Evolutionary conservation across 2,329 filamentous ascomycete species (phyloP).

Genomic region (Fusarium luffae): DNA sequence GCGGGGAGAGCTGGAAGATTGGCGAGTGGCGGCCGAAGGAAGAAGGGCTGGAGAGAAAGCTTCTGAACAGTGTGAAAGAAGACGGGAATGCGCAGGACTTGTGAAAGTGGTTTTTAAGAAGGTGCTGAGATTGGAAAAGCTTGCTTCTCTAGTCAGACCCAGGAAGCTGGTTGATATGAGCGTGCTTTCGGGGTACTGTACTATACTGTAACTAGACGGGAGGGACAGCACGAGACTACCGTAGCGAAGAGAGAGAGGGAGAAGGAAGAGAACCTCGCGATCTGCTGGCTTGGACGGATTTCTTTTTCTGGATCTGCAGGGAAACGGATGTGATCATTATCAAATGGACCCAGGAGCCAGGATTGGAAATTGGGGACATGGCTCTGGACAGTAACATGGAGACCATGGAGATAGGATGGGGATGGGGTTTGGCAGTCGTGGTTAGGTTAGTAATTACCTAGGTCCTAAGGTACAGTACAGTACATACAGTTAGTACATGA

Average conservation of each 20-base stretch:
- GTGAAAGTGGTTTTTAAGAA: constrained; percentile 16
- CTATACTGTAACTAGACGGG: background rate
- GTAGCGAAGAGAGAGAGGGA: background rate
- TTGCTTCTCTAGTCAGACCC: constrained; percentile 11
- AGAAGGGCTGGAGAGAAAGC: constrained; percentile 17
- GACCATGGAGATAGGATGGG: constrained; percentile 36
- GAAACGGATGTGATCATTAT: constrained; percentile 33
- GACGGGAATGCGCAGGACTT: constrained; percentile 25
- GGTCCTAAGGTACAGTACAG: background rate
- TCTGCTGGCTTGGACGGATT: constrained; percentile 11
- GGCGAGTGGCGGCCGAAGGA: constrained; percentile 31
- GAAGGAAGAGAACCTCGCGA: background rate
- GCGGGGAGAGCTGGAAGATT: constrained; percentile 39
- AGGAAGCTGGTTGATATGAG: constrained; percentile 17
- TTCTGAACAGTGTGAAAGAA: constrained; percentile 32
- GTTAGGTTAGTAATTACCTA: background rate
- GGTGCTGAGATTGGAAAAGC: constrained; percentile 11
- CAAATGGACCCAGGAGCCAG: constrained; percentile 26
- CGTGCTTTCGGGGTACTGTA: background rate
- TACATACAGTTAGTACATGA: background rate
- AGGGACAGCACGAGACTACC: background rate
- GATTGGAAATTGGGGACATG: constrained; percentile 35
- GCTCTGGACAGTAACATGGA: constrained; percentile 16
- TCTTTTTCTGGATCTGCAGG: constrained; percentile 29
- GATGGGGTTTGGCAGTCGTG: constrained; percentile 28